A percentile compares a stretch with the other conserved stretches of the same genome.
phyloP scores from a whole-genome alignment of 108 stramenopile species.

The Fistulifera pelliculosa region DNA sequence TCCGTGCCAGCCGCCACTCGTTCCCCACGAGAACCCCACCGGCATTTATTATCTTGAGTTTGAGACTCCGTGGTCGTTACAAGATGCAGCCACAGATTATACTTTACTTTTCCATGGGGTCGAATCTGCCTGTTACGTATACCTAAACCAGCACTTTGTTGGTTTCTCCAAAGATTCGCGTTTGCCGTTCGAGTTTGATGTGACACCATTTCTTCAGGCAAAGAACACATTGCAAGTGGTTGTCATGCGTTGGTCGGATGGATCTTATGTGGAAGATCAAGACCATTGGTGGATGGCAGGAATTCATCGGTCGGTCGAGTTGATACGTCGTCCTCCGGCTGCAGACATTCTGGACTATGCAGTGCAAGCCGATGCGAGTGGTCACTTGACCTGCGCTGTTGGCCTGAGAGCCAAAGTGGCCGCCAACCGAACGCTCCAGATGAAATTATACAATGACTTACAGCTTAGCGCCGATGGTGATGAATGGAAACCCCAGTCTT shows the following conservation, averaged over 20 bases:
- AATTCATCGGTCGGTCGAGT: constrained; percentile 82
- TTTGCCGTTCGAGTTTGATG: constrained; percentile 62
- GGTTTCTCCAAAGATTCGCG: constrained; percentile 83
- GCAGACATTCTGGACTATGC: constrained; percentile 66
- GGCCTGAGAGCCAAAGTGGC: background rate
- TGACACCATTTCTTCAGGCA: constrained; percentile 5
- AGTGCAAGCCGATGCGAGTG: constrained; percentile 39
- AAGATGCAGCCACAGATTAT: constrained; percentile 15
- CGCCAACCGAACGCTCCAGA: background rate
- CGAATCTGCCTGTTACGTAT: constrained; percentile 72
- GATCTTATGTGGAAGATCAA: constrained; percentile 85
- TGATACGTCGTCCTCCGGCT: constrained; percentile 44
- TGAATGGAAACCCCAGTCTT: constrained; percentile 19
- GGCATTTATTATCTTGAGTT: constrained; percentile 65
- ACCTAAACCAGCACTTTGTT: constrained; percentile 54
- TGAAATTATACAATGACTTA: constrained; percentile 45
- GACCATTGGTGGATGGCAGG: constrained; percentile 98
- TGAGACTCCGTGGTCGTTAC: constrained; percentile 15
- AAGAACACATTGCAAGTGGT: constrained; percentile 38
- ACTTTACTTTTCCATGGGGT: constrained; percentile 59
- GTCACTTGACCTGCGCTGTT: constrained; percentile 7
- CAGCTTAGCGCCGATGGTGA: constrained; percentile 32
- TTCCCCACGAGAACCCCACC: constrained; percentile 64
- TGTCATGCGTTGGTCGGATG: constrained; percentile 82
- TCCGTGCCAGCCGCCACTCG: constrained; percentile 38